Evolutionary conservation across 2,329 filamentous ascomycete genomes (phyloP), one percentile per base, ranked within the genome.

Genomic region (Colletotrichum tofieldiae): DNA sequence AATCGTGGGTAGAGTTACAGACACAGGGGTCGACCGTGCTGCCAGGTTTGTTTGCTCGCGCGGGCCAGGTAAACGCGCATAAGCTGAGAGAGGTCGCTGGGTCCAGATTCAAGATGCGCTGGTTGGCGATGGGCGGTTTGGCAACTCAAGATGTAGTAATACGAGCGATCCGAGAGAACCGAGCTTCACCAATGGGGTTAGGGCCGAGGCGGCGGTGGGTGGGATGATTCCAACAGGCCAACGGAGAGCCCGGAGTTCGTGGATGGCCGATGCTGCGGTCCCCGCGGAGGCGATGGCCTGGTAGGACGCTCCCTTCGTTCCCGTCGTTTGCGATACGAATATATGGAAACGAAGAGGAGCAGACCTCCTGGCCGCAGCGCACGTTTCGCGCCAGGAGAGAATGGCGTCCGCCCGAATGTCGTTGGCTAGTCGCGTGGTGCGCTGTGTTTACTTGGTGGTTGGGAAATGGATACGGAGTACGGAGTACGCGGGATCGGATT

Each of bases 161-260:
- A 72, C 60, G 65, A 65, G 32, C 32, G 59, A 65, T 49, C 69
- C 60, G 70, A 70, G 54, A 60, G 65, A 72, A 39, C 70, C 65
- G 70, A 59, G 9, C 16, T 41, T 56, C 54, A 56, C 47, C 41
- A 55, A 49, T 23, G 60, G 65, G 39, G 49, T 65, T 55, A 35
- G 18, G 41, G 9, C 35, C 51, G 54, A 43, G 52, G 32, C 9
- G 66, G 20, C 59, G 65, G 65, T 29, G 59, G 69, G 23, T 49
- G 54, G 63, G 29, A 65, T 65, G 32, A 55, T 43, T 18, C 29
- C 39, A 45, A 61, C 32, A 54, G 55, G 60, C 58, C 43, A 67
- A 54, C 51, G 52, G 69, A 63, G 52, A 55, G 52, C 43, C 35
- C 37, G 61, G 37, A 39, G 26, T 54, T 35, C 18, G 52, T 47